A percentile compares a stretch with the other conserved stretches of the same genome.
Conservation (phyloP, 1,139 yeast genomes). For the Yamadazyma dushanensis region DNA sequence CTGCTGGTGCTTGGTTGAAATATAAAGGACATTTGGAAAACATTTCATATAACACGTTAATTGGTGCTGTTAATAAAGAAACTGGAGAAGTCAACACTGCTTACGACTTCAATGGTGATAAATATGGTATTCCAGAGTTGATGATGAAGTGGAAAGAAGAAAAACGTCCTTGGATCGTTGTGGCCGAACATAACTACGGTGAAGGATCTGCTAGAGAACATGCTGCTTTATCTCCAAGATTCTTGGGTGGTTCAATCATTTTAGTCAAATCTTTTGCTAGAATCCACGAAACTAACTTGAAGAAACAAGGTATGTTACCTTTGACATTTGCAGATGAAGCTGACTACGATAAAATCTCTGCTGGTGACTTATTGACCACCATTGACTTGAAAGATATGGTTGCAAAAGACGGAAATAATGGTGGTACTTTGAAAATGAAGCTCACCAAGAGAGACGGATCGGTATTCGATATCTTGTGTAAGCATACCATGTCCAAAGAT, state of each 20-base stretch:
- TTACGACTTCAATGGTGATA: constrained; percentile 80
- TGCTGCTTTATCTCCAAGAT: constrained; percentile 94
- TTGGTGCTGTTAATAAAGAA: constrained; percentile 96
- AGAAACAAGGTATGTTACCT: constrained; percentile 96
- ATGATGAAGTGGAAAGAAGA: constrained; percentile 95
- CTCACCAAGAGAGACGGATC: constrained; percentile 79
- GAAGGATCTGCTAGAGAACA: constrained; percentile 99
- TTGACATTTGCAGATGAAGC: constrained; percentile 84
- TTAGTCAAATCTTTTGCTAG: constrained; percentile 96
- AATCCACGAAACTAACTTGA: constrained; percentile 79
- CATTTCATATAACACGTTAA: constrained; percentile 90
- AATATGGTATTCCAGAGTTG: constrained; percentile 85
- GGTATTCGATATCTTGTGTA: constrained; percentile 64
- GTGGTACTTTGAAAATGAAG: constrained; percentile 70
- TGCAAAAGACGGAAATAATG: constrained; percentile 79
- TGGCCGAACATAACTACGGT: constrained; percentile 97
- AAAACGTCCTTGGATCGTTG: constrained; percentile 84
- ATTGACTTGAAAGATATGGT: constrained; percentile 76
- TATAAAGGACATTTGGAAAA: constrained; percentile 97
- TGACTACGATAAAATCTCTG: constrained; percentile 77
- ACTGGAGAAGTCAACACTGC: constrained; percentile 94
- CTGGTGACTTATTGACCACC: constrained; percentile 81
- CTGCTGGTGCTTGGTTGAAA: constrained; percentile 99
- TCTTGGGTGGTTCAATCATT: constrained; percentile 85
- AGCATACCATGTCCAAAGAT: constrained; percentile 95